Percentiles rank a stretch among this genome's conserved stretches.
These are phyloP conservation scores for Neospora caninum DNA, from an alignment of 169 alveolate genomes.

Conservation along the genomic window DNA sequence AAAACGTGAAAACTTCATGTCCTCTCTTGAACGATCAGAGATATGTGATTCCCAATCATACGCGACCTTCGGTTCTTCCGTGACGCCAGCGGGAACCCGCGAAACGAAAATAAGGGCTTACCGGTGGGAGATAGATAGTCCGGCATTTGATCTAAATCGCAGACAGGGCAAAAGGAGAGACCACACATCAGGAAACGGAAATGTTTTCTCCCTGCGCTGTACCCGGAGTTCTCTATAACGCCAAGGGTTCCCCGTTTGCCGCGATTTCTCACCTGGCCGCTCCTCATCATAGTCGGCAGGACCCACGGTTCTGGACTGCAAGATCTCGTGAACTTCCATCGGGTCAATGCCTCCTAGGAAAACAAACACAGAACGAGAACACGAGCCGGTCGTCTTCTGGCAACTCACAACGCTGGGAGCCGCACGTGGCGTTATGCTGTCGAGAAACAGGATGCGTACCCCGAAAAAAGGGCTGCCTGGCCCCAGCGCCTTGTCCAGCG, in stretches of 20 bases:
- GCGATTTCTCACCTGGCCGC: background rate
- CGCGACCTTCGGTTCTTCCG: no score
- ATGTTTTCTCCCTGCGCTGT: background rate
- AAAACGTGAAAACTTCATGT: no score
- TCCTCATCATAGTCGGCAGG: background rate
- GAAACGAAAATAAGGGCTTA: background rate
- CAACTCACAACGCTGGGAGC: background rate
- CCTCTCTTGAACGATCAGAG: no score
- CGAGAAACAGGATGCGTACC: background rate
- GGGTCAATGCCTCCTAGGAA: constrained; percentile 7
- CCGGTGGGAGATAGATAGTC: constrained; percentile 17
- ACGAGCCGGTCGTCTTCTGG: background rate
- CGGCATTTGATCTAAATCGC: background rate
- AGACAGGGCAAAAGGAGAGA: background rate
- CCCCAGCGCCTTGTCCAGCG: background rate
- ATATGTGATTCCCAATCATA: no score
- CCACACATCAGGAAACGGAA: background rate
- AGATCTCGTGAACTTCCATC: background rate
- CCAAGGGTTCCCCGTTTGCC: background rate
- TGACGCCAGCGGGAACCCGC: background rate
- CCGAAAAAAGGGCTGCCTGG: background rate
- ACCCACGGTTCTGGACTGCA: background rate
- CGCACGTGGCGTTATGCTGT: background rate
- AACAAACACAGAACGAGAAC: background rate
- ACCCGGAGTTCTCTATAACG: background rate